These are phyloP conservation scores for Polyporus arcularius DNA, from an alignment of 768 basidiomycete genomes.

Conservation along the genomic window DNA sequence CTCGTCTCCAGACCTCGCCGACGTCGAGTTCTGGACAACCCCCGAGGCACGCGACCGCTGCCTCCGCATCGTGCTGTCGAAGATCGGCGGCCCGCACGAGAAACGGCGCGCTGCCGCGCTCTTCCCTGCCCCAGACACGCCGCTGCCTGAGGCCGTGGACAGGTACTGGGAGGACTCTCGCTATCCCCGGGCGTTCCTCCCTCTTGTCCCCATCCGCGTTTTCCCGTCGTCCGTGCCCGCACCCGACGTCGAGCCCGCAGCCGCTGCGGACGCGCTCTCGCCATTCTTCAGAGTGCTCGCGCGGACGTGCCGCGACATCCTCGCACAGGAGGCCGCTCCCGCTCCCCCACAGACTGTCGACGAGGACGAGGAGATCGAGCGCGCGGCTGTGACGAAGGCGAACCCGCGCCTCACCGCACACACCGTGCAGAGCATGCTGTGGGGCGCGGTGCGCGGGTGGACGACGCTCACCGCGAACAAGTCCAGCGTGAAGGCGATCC, in stretches of 20 bases:
- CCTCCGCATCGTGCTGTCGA: conserved; percentile 66
- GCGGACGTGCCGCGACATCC: conserved; percentile 54
- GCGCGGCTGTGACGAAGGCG: conserved; percentile 52
- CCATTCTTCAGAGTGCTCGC: conserved; percentile 53
- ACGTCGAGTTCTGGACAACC: conserved; percentile 79
- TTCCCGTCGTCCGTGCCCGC: conserved; percentile 39
- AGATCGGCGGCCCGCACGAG: conserved; percentile 77
- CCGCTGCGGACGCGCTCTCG: conserved; percentile 5
- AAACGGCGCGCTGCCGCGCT: conserved; percentile 62
- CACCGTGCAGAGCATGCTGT: conserved; percentile 72
- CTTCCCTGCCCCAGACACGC: conserved; percentile 38
- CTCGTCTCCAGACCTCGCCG: background rate
- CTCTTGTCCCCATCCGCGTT: conserved; percentile 58
- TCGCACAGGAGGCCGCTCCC: conserved; percentile 43
- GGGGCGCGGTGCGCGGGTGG: conserved; percentile 69
- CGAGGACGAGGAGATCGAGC: conserved; percentile 43
- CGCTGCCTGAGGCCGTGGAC: conserved; percentile 35
- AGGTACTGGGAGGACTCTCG: conserved; percentile 68
- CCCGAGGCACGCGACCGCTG: conserved; percentile 72
- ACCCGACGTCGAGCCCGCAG: background rate
- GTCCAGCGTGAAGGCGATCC: conserved; percentile 72
- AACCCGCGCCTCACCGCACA: conserved; percentile 71
- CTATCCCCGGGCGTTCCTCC: conserved; percentile 51
- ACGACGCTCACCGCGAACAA: conserved; percentile 89
- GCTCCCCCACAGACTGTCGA: background rate